These are phyloP conservation scores for Pistacia vera DNA, from an alignment of 345 rosid species.

Conservation along the genomic window DNA sequence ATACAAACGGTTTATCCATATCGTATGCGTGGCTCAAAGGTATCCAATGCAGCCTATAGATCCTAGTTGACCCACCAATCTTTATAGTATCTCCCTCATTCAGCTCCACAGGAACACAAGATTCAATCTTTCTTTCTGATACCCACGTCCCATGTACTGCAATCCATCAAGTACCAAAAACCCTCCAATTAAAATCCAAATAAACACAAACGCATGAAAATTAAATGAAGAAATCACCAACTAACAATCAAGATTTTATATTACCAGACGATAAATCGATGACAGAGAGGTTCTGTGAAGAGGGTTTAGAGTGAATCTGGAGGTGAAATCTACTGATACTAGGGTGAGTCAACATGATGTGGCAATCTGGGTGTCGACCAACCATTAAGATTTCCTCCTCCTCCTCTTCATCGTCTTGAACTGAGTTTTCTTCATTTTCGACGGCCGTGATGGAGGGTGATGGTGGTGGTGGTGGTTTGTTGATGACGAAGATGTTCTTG, in stretches of 20 bases:
- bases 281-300: conserved; percentile 64
- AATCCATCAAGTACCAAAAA: conserved; percentile 22
- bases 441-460: conserved; percentile 13
- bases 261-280: conserved; percentile 80
- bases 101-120: conserved; percentile 60
- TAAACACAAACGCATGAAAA: conserved; percentile 5
- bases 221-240: conserved; percentile 3
- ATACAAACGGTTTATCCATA: conserved; percentile 49
- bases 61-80: conserved; percentile 85
- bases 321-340: conserved; percentile 95
- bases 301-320: conserved; percentile 56
- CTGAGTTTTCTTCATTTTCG: conserved; percentile 17
- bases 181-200: neutral
- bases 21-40: conserved; percentile 70
- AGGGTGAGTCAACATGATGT: conserved; percentile 77
- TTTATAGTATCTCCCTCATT: conserved; percentile 69
- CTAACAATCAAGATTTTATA: neutral
- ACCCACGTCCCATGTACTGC: conserved; percentile 95
- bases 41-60: conserved; percentile 82
- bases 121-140: conserved; percentile 70
- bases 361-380: conserved; percentile 53
- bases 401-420: conserved; percentile 43
- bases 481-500: conserved; percentile 80
- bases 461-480: neutral
- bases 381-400: no score